phyloP scores from a whole-genome alignment of 1,139 yeast genomes.

The Candida sp. region DNA sequence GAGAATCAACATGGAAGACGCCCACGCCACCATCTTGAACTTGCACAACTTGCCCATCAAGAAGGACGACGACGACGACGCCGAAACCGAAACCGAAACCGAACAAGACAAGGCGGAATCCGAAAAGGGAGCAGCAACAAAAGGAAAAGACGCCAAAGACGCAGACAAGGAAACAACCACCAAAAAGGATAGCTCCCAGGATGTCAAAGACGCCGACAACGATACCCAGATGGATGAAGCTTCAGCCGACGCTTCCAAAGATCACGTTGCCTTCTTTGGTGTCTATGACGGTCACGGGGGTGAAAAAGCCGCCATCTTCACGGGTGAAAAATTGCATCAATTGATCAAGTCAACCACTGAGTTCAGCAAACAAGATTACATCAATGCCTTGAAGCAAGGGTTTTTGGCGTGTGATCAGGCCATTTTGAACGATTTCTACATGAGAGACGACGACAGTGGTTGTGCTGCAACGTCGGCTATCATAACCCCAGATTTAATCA shows the following conservation, averaged over 20 bases:
- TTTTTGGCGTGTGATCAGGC: conserved; percentile 88
- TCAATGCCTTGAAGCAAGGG: conserved; percentile 81
- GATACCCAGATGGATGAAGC: conserved; percentile 7
- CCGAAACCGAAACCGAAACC: conserved; percentile 17
- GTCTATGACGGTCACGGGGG: conserved; percentile 99
- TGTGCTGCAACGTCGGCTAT: conserved; percentile 95
- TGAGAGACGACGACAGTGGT: conserved; percentile 87
- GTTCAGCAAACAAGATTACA: conserved; percentile 61
- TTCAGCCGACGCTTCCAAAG: conserved; percentile 15
- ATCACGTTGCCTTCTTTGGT: conserved; percentile 82
- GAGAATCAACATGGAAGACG: conserved; percentile 98
- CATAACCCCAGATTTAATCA: conserved; percentile 58
- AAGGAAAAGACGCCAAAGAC: too few relatives aligned
- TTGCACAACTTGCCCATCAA: conserved; percentile 30
- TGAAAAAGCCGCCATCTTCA: conserved; percentile 84
- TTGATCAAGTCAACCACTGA: conserved; percentile 69
- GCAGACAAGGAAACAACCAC: conserved; percentile 19
- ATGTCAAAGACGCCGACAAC: conserved; percentile 7
- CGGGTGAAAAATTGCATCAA: conserved; percentile 79
- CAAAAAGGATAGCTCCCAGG: background rate
- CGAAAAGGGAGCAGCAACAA: too few relatives aligned
- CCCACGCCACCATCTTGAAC: conserved; percentile 83
- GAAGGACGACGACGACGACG: too few relatives aligned
- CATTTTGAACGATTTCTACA: conserved; percentile 63
- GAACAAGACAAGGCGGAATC: too few relatives aligned